Conservation (phyloP, 2,329 filamentous ascomycete genomes). For the Chaetomiaceae sp. region DNA sequence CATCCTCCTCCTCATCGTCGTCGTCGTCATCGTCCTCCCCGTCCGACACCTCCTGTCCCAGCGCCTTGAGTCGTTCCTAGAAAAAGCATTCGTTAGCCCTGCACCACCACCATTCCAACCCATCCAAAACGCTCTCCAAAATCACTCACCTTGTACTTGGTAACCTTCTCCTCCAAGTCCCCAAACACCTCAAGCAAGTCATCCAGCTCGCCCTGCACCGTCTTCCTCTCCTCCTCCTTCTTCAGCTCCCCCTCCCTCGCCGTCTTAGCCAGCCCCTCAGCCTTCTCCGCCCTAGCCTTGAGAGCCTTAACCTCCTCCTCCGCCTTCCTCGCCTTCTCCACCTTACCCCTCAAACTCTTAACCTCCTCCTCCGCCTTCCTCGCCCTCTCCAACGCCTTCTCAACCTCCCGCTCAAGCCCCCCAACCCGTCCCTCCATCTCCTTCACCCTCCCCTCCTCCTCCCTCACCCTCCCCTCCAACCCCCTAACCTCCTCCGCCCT, state of each 20-base stretch:
- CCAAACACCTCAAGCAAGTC: slow-evolving; percentile 77
- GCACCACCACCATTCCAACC: neutral
- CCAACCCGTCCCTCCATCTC: slow-evolving; percentile 7
- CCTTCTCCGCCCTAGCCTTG: slow-evolving; percentile 36
- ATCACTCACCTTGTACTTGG: slow-evolving; percentile 63
- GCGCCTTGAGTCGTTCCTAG: slow-evolving; percentile 55
- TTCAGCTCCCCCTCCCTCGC: slow-evolving; percentile 32
- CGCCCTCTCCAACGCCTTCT: slow-evolving; percentile 31
- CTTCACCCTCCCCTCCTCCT: slow-evolving; percentile 31
- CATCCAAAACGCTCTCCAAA: slow-evolving; percentile 8
- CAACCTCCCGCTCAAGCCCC: slow-evolving; percentile 33
- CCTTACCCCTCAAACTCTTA: slow-evolving; percentile 21
- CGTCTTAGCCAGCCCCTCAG: too few species aligned
- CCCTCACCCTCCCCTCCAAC: neutral
- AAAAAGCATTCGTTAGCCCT: slow-evolving; percentile 20
- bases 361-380: slow-evolving; percentile 29
- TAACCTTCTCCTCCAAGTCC: slow-evolving; percentile 72
- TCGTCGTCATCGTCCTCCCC: slow-evolving; percentile 64
- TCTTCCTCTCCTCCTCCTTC: slow-evolving; percentile 58
- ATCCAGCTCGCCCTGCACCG: slow-evolving; percentile 68
- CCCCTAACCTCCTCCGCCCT: slow-evolving; percentile 27
- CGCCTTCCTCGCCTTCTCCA: slow-evolving; percentile 39
- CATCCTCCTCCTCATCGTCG: slow-evolving; percentile 51
- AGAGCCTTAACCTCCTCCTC: slow-evolving; percentile 53
- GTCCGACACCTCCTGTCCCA: slow-evolving; percentile 70